Evolutionary conservation across 2,329 filamentous ascomycete genomes (phyloP).

Genomic region (Domatiomyces globalis): DNA sequence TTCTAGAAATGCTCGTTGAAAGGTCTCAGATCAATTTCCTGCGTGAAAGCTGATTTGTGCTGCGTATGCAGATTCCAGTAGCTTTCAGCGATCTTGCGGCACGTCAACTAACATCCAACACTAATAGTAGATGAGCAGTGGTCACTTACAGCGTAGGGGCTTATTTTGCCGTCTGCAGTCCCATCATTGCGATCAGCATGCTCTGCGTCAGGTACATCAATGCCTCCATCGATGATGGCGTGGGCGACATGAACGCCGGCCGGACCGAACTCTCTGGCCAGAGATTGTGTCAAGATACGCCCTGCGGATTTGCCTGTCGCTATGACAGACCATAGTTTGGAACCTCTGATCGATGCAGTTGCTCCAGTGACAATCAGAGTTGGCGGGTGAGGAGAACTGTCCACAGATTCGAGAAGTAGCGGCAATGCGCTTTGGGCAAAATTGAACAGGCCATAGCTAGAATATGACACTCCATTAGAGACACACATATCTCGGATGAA

Average conservation of each 20-base stretch:
- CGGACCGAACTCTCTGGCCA: slow-evolving; percentile 41
- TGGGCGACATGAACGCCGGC: slow-evolving; percentile 42
- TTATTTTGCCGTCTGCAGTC: slow-evolving; percentile 37
- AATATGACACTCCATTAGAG: slow-evolving; percentile 21
- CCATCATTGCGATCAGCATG: slow-evolving; percentile 34
- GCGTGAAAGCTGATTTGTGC: slow-evolving; percentile 37
- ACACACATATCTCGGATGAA: not conserved
- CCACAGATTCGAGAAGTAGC: slow-evolving; percentile 30
- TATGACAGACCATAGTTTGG: slow-evolving; percentile 36
- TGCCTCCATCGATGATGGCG: slow-evolving; percentile 42
- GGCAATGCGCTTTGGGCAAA: slow-evolving; percentile 38
- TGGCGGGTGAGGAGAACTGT: slow-evolving; percentile 28
- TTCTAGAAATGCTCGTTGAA: slow-evolving; percentile 1
- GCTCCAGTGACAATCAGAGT: slow-evolving; percentile 42
- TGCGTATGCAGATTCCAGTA: slow-evolving; percentile 43
- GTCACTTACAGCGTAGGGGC: slow-evolving; percentile 32
- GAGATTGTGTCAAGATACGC: slow-evolving; percentile 34
- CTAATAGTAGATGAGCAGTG: slow-evolving; percentile 1
- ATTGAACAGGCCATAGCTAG: slow-evolving; percentile 34
- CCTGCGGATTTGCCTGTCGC: slow-evolving; percentile 39
- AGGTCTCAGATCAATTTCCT: slow-evolving; percentile 38
- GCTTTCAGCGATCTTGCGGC: slow-evolving; percentile 36
- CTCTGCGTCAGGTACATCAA: slow-evolving; percentile 25
- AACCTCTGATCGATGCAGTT: slow-evolving; percentile 39
- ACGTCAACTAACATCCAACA: slow-evolving; percentile 4